Evolutionary conservation across 2,329 filamentous ascomycete genomes (phyloP).

Genomic region (Hansfordia pulvinata): DNA sequence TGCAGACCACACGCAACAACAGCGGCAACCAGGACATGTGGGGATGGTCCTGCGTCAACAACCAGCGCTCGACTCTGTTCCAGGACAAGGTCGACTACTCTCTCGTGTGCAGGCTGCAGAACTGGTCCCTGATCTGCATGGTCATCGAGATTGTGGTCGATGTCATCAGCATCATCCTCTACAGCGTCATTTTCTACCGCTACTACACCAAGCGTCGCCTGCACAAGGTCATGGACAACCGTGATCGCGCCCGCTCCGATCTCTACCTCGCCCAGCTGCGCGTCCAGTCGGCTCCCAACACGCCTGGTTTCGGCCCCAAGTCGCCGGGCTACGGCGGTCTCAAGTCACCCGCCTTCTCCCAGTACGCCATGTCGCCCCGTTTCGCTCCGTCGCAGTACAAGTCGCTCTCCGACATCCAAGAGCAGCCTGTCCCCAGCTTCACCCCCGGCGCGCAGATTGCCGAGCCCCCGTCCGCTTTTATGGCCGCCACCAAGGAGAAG

Average conservation of each 20-base stretch:
- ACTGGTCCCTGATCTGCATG: slow-evolving; percentile 92
- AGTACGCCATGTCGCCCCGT: slow-evolving; percentile 44
- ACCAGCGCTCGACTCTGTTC: slow-evolving; percentile 67
- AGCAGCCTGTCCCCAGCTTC: slow-evolving; percentile 27
- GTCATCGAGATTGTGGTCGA: slow-evolving; percentile 95
- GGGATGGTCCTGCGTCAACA: slow-evolving; percentile 96
- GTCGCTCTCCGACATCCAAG: slow-evolving; percentile 30
- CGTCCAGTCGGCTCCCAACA: slow-evolving; percentile 85
- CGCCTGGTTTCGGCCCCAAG: slow-evolving; percentile 71
- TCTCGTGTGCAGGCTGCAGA: slow-evolving; percentile 84
- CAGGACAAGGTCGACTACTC: slow-evolving; percentile 72
- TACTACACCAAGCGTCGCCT: slow-evolving; percentile 95
- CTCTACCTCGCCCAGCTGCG: slow-evolving; percentile 83
- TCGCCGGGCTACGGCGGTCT: no score
- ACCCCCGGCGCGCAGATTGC: slow-evolving; percentile 41
- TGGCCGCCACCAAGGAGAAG: slow-evolving; percentile 22
- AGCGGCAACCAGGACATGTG: slow-evolving; percentile 79
- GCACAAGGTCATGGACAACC: slow-evolving; percentile 90
- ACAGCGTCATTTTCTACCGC: slow-evolving; percentile 91
- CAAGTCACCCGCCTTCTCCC: slow-evolving; percentile 44
- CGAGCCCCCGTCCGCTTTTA: slow-evolving; percentile 51
- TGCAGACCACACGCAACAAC: slow-evolving; percentile 65
- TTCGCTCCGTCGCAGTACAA: slow-evolving; percentile 45
- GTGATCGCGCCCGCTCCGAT: slow-evolving; percentile 87
- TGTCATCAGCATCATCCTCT: slow-evolving; percentile 79